Base-by-base conservation (phyloP, 2,329 filamentous ascomycete species). In the Bipolaris bicolor region DNA sequence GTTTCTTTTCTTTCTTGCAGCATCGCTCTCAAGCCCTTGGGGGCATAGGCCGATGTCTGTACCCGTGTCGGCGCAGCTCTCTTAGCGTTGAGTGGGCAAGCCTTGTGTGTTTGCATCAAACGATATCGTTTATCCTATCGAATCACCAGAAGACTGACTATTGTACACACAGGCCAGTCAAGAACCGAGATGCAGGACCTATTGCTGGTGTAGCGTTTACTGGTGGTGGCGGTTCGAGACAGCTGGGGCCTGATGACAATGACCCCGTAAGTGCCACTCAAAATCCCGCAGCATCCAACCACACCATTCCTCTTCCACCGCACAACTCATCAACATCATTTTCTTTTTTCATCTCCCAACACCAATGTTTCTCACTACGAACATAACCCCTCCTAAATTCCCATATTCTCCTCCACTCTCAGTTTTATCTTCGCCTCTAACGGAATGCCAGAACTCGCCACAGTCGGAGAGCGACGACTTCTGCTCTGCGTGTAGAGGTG, bases 401-500 rank as follows among this genome's bases (percentile, higher is more conserved):
- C 73, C 73, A 48, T 72, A 67, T 55, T 75, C 72, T 52, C 72
- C 74, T 59, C 72, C 72, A 50, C 66, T 68, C 64, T 75, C 72
- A 31, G 64, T 66, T 46, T 59, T 74, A 34, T 72, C 70, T 44
- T 76, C 75, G 22, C 69, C 73, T 63, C 77, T 82, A 70, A 82
- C 73, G 57, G 65, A 68, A 60, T 68, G 73, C 46, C 73, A 77
- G 74, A 69, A 67, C 60, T 76, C 74, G 62, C 71, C 71, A 61
- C 76, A 69, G 43, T 73, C 73, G 40, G 74, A 97, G 61, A 96
- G 96, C 76, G 91, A 95, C 75, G 94, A 98, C 76, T 89, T 90
- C 72, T 99, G 94, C 80, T 89, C 89, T 60, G 87, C 92, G 44
- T 99, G 95, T 79, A 87, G 89, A 70, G 90, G 90, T 62, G 90